phyloP scores from a whole-genome alignment of 2,329 filamentous ascomycete genomes.

The Rachicladosporium sp. region DNA sequence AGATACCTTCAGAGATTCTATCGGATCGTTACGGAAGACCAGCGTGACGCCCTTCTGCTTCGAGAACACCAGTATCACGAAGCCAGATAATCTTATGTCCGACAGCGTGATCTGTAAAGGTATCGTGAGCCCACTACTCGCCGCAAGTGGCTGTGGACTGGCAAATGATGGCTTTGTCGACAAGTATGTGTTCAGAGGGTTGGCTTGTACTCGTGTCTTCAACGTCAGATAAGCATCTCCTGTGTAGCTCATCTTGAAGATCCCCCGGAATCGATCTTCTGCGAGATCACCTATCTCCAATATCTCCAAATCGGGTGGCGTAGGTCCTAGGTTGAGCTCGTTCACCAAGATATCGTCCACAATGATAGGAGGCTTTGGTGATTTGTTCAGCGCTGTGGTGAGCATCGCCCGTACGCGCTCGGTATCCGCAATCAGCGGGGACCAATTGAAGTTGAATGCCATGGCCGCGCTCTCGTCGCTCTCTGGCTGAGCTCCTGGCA shows the following conservation, averaged over 20 bases:
- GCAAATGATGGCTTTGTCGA: constrained; percentile 85
- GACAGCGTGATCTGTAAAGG: constrained; percentile 95
- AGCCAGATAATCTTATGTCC: constrained; percentile 88
- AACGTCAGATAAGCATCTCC: constrained; percentile 92
- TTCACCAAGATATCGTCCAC: constrained; percentile 98
- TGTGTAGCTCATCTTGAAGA: constrained; percentile 98
- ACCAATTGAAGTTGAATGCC: constrained; percentile 99
- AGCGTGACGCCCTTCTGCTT: constrained; percentile 93
- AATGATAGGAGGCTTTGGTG: constrained; percentile 94
- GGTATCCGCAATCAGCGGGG: constrained; percentile 90
- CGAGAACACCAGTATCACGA: constrained; percentile 95
- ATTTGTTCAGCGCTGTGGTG: constrained; percentile 92
- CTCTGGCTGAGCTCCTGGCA: too few species aligned
- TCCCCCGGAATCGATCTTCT: constrained; percentile 91
- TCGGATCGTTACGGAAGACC: constrained; percentile 93
- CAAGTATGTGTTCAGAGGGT: constrained; percentile 91
- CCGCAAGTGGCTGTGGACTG: constrained; percentile 82
- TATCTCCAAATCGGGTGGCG: constrained; percentile 90
- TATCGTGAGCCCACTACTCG: constrained; percentile 84
- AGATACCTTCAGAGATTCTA: constrained; percentile 95
- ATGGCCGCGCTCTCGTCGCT: constrained; percentile 37
- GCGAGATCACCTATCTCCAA: constrained; percentile 94
- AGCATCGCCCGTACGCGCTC: constrained; percentile 85
- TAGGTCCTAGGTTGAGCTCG: constrained; percentile 90
- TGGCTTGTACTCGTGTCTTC: constrained; percentile 92